Evolutionary conservation across 2,329 filamentous ascomycete genomes (phyloP).

Genomic region (Coniella vitis): DNA sequence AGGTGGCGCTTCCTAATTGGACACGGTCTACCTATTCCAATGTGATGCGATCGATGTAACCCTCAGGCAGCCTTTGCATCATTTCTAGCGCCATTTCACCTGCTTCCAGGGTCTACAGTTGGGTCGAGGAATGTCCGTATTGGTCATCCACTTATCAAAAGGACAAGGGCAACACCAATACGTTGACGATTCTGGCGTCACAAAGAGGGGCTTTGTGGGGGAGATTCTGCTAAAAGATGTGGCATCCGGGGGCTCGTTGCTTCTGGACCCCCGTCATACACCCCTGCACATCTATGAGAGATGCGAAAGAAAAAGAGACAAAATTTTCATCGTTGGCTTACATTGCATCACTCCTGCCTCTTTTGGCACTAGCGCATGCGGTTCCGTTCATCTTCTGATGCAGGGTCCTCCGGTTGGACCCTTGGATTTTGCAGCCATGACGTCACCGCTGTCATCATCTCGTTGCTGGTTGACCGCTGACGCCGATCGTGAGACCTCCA

Average conservation of each 20-base stretch:
- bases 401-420: constrained; percentile 8
- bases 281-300: neutral
- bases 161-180: neutral
- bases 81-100: neutral
- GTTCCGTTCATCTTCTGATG: constrained; percentile 4
- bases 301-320: neutral
- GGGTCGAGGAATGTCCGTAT: neutral
- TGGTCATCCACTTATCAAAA: neutral
- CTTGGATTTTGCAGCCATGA: constrained; percentile 4
- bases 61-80: neutral
- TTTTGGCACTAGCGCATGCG: neutral
- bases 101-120: neutral
- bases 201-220: neutral
- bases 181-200: neutral
- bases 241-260: neutral
- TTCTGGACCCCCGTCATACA: too few species aligned
- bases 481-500: constrained; percentile 6
- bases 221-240: neutral
- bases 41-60: neutral
- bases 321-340: neutral
- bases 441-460: constrained; percentile 5
- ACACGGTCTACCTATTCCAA: neutral
- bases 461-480: constrained; percentile 3
- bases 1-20: constrained; percentile 19
- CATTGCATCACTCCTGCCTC: constrained; percentile 1